Percentiles rank a stretch among this genome's conserved stretches.
phyloP scores from a whole-genome alignment of 2,329 filamentous ascomycete species.

The Polytolypa hystricis region DNA sequence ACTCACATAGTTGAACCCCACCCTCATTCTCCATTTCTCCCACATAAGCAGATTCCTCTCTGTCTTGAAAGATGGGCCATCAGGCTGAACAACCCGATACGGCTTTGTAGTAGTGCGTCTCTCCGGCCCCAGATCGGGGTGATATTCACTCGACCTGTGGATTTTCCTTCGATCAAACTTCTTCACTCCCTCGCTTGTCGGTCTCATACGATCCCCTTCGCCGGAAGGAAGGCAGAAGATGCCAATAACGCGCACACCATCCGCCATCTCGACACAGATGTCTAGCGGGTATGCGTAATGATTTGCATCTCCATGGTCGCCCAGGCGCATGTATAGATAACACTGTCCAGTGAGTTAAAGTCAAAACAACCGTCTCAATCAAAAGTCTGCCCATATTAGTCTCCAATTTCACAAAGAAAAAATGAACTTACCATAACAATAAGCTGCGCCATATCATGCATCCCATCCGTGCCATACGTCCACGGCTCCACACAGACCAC shows the following conservation, averaged over 20 bases:
- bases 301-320: conserved; percentile 39
- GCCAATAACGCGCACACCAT: conserved; percentile 36
- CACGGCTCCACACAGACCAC: conserved; percentile 43
- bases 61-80: conserved; percentile 54
- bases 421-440: neutral
- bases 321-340: conserved; percentile 32
- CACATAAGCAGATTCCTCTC: conserved; percentile 40
- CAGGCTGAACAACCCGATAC: conserved; percentile 59
- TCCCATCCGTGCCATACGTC: conserved; percentile 45
- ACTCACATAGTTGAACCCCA: conserved; percentile 38
- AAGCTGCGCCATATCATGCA: conserved; percentile 36
- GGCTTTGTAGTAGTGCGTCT: conserved; percentile 44
- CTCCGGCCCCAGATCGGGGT: conserved; percentile 9
- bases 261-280: conserved; percentile 36
- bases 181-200: conserved; percentile 20
- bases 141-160: conserved; percentile 21
- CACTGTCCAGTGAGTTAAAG: conserved; percentile 17
- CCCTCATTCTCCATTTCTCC: conserved; percentile 60
- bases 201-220: conserved; percentile 22
- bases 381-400: too few relatives aligned
- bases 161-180: conserved; percentile 35
- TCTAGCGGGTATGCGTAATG: conserved; percentile 49
- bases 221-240: conserved; percentile 40
- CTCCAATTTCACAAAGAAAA: neutral
- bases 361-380: too few relatives aligned